phyloP scores from a whole-genome alignment of 2,329 filamentous ascomycete genomes.

The Thielaviopsis punctulata region DNA sequence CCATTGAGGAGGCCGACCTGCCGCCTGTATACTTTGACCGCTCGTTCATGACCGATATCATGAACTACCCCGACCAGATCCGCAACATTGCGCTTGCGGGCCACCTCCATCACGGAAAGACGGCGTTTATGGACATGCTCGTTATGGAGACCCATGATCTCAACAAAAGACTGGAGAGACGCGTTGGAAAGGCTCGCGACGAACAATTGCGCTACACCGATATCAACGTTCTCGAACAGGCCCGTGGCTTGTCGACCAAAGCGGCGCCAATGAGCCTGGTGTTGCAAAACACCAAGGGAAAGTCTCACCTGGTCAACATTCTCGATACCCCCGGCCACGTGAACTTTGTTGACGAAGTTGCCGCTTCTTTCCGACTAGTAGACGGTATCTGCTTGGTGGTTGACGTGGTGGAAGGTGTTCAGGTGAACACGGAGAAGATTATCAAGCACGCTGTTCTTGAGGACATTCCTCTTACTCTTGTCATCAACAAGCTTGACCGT shows the following conservation, averaged over 20 bases:
- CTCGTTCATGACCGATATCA: slow-evolving; percentile 84
- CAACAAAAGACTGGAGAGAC: slow-evolving; percentile 57
- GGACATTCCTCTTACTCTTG: slow-evolving; percentile 70
- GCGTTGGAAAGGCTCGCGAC: slow-evolving; percentile 64
- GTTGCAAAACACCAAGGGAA: slow-evolving; percentile 72
- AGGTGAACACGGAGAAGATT: slow-evolving; percentile 90
- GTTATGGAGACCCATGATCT: slow-evolving; percentile 91
- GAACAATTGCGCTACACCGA: slow-evolving; percentile 93
- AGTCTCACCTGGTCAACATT: slow-evolving; percentile 89
- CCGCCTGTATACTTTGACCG: slow-evolving; percentile 77
- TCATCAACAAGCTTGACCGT: slow-evolving; percentile 96
- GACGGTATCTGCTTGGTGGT: slow-evolving; percentile 89
- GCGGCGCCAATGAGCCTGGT: slow-evolving; percentile 87
- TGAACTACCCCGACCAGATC: slow-evolving; percentile 90
- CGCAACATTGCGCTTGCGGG: slow-evolving; percentile 84
- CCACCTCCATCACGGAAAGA: slow-evolving; percentile 94
- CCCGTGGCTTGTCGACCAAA: slow-evolving; percentile 83
- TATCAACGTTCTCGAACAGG: slow-evolving; percentile 71
- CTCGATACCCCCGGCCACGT: slow-evolving; percentile 94
- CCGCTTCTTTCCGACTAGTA: slow-evolving; percentile 66
- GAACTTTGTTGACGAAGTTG: slow-evolving; percentile 96
- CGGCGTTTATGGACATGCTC: slow-evolving; percentile 94
- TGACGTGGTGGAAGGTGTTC: slow-evolving; percentile 97
- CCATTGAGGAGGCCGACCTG: slow-evolving; percentile 77
- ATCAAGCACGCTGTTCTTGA: slow-evolving; percentile 91